Conservation (phyloP, 2,329 filamentous ascomycete species). For the Colletotrichum lindemuthianum region DNA sequence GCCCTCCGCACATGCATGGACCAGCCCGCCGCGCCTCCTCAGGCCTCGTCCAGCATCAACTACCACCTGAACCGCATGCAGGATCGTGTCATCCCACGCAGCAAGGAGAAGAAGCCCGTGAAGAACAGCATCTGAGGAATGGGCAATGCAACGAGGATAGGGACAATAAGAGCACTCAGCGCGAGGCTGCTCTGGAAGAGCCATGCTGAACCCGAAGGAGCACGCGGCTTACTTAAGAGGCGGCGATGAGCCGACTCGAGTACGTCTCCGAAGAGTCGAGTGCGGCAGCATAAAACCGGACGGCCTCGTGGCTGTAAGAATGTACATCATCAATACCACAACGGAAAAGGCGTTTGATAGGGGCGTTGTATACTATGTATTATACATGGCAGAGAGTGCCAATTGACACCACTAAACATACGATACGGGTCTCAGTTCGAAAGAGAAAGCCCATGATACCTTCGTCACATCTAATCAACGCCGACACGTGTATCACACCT, state of each 20-base stretch:
- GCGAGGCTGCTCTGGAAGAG: too few species aligned
- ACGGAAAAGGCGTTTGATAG: background rate
- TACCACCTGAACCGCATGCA: constrained; percentile 86
- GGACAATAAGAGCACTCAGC: too few species aligned
- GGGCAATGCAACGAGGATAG: background rate
- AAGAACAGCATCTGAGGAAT: constrained; percentile 19
- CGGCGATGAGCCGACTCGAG: too few species aligned
- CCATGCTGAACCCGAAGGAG: too few species aligned
- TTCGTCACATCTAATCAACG: background rate
- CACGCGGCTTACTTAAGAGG: too few species aligned
- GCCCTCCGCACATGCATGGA: constrained; percentile 82
- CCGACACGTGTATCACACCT: too few species aligned
- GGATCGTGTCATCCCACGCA: constrained; percentile 46
- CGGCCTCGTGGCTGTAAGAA: background rate
- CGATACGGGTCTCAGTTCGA: background rate
- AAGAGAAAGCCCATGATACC: background rate
- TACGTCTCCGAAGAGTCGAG: background rate
- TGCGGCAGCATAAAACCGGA: background rate
- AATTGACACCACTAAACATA: too few species aligned
- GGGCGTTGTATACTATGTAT: constrained; percentile 32
- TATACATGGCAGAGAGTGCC: constrained; percentile 12
- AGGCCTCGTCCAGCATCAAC: constrained; percentile 82
- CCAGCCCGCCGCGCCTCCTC: constrained; percentile 64
- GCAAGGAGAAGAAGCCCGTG: constrained; percentile 21
- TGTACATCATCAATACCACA: background rate